These are phyloP conservation scores for Suillus luteus DNA, from an alignment of 768 basidiomycete species.

Conservation along the genomic window DNA sequence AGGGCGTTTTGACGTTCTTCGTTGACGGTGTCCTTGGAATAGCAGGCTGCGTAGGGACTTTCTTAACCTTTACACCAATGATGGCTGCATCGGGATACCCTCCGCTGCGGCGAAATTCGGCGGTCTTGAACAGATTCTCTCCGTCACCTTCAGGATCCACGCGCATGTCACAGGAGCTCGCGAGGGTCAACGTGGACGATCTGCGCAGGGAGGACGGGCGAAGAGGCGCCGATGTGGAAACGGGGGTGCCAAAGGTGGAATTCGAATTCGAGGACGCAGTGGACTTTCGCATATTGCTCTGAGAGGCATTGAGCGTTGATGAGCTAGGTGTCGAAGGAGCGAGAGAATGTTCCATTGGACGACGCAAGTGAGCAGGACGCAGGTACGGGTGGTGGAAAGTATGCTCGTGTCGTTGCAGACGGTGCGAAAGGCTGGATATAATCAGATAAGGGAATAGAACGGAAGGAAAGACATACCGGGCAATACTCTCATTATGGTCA, in stretches of 20 bases:
- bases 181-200: constrained; percentile 35
- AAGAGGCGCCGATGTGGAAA: constrained; percentile 38
- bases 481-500: constrained; percentile 51
- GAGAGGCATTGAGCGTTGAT: constrained; percentile 4
- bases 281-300: constrained; percentile 28
- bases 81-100: constrained; percentile 23
- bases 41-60: constrained; percentile 53
- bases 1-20: constrained; percentile 5
- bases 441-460: constrained; percentile 15
- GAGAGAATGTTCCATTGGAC: not conserved
- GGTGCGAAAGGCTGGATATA: constrained; percentile 3
- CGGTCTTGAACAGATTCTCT: constrained; percentile 16
- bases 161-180: constrained; percentile 23
- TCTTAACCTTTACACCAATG: constrained; percentile 33
- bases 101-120: constrained; percentile 18
- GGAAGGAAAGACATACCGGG: constrained; percentile 51
- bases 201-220: constrained; percentile 47
- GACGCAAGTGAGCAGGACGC: constrained; percentile 3
- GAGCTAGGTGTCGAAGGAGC: constrained; percentile 1
- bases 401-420: constrained; percentile 7
- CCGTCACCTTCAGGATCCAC: constrained; percentile 4
- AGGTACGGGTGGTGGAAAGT: constrained; percentile 9
- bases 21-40: constrained; percentile 4
- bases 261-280: constrained; percentile 33
- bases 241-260: constrained; percentile 39